Base-by-base conservation (phyloP, 352 stramenopile genomes). In the Halophytophthora polymorphica region DNA sequence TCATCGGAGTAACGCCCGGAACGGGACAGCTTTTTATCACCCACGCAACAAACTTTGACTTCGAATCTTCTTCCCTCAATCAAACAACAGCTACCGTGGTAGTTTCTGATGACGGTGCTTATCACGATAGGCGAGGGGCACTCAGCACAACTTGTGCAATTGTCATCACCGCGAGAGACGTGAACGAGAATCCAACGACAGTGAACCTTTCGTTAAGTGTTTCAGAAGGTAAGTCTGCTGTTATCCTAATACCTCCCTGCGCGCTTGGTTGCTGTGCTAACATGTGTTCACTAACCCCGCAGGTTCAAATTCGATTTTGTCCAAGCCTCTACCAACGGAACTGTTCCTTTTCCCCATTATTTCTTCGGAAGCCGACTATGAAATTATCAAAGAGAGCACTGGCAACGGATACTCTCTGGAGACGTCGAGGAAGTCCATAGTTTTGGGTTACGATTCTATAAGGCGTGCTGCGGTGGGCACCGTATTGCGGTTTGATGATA, bases 11-110 rank as follows among this genome's bases (percentile, higher is more conserved):
- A 17, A 37, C 57, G n/a, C 48, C 42, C 10, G 46, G 18, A 13
- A 66, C 22, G 28, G 65, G 65, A 12, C 61, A 74, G 51, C 13
- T 74, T 15, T 63, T 60, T 46, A 52, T 74, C 17, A 58, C 45
- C 2, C 33, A 12, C 18, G 36, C 19, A 28, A 19, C n/a, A 0
- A 74, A 74, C 15, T 56, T 74, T 19, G 60, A 68, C 35, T 68
- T 64, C 13, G 60, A 68, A 29, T 61, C 54, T 2, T 14, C 39
- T 18, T 21, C 23, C 7, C 14, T 50, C 5, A 57, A 45, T 7
- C 25, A 36, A 2, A 47, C 58, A 6, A 50, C 36, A 37, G 53
- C 52, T 8, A 58, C 22, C 33, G 50, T 74, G n/a, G 31, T 63
- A 6, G 61, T 71, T 3, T 46, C 31, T 2, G 65, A 74, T 53